Evolutionary conservation across 108 stramenopile genomes (phyloP), one percentile per base, ranked within the genome.

Genomic region (Craspedostauros australis): DNA sequence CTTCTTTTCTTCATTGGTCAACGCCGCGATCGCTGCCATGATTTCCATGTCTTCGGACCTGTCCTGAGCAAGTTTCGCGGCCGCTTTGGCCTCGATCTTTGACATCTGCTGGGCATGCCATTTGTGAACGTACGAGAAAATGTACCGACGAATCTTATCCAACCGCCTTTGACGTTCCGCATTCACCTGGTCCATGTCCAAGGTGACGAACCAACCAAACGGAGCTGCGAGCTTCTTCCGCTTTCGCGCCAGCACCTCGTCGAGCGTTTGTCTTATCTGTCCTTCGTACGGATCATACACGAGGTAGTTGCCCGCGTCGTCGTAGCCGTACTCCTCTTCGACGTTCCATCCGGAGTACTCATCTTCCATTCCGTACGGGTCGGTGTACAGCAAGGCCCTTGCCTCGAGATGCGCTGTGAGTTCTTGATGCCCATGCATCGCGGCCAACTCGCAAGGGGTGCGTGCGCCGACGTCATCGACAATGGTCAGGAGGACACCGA

Each of bases 291-390:
- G n/a, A n/a, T n/a, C n/a, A n/a, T n/a, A n/a, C n/a, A n/a, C n/a
- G n/a, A n/a, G n/a, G n/a, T n/a, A n/a, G n/a, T n/a, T n/a, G n/a
- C n/a, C n/a, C n/a, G n/a, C n/a, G n/a, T n/a, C n/a, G n/a, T n/a
- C n/a, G n/a, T n/a, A n/a, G n/a, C n/a, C n/a, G n/a, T n/a, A n/a
- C n/a, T n/a, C n/a, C n/a, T n/a, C n/a, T n/a, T n/a, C n/a, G n/a
- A n/a, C n/a, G n/a, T n/a, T n/a, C 46, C 3, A 52, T 46, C 14
- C 29, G 5, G 21, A 40, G 44, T 22, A 70, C 16, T 73, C 72
- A 29, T 79, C 72, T 25, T 79, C 77, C 55, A 74, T 38, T 24
- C 73, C 77, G 40, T 63, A 72, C 3, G 76, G 76, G 42, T 77
- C 76, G 22, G 56, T 49, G 38, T 68, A 72, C 25, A 79, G 31